phyloP scores from a whole-genome alignment of 768 basidiomycete genomes.

The Leccinellum rugosiceps region DNA sequence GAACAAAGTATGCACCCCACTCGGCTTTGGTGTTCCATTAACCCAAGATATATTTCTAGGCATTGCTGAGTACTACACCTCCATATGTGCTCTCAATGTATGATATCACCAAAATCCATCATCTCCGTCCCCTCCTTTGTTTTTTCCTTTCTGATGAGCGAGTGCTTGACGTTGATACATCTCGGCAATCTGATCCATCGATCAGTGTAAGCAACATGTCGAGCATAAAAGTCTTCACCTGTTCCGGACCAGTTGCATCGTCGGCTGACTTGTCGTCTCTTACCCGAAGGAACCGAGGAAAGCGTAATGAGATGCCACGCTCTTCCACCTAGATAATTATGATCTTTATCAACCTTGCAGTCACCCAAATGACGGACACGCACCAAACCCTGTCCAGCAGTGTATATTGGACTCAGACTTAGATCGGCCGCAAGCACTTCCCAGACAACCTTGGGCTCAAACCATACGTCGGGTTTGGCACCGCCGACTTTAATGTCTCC shows the following conservation, averaged over 20 bases:
- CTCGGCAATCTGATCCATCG: slow-evolving; percentile 67
- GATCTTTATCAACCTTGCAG: neutral
- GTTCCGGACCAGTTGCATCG: slow-evolving; percentile 90
- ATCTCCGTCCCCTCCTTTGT: slow-evolving; percentile 59
- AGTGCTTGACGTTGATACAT: slow-evolving; percentile 91
- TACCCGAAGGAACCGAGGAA: slow-evolving; percentile 90
- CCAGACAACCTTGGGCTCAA: slow-evolving; percentile 97
- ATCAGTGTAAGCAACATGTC: slow-evolving; percentile 2
- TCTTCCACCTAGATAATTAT: slow-evolving; percentile 61
- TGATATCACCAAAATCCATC: slow-evolving; percentile 73
- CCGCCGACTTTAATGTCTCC: slow-evolving; percentile 87
- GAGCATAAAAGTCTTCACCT: slow-evolving; percentile 46
- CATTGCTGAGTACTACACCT: slow-evolving; percentile 16
- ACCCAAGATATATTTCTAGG: slow-evolving; percentile 4
- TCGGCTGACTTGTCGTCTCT: slow-evolving; percentile 93
- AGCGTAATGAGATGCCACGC: slow-evolving; percentile 91
- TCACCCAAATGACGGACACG: slow-evolving; percentile 24
- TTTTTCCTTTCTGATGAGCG: slow-evolving; percentile 72
- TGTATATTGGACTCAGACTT: slow-evolving; percentile 93
- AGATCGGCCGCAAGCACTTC: slow-evolving; percentile 97
- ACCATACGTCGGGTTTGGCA: slow-evolving; percentile 97
- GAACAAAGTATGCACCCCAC: neutral
- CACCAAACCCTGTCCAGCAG: slow-evolving; percentile 90
- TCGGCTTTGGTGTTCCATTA: neutral
- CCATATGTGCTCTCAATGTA: slow-evolving; percentile 6